phyloP scores from a whole-genome alignment of 116 monocot species.

The Papilionanthe hybrid region DNA sequence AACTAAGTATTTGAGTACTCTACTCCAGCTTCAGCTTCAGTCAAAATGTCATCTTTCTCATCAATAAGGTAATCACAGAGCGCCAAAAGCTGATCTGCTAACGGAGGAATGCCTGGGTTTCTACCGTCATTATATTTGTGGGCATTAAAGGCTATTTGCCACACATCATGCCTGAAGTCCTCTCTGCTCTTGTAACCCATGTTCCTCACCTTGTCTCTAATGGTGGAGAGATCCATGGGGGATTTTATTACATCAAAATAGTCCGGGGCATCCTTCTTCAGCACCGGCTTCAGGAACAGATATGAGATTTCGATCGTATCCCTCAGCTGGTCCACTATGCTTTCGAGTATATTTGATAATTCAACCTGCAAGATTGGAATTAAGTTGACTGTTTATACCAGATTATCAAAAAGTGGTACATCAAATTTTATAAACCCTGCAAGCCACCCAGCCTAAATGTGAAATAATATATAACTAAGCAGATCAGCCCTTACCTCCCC shows the following conservation, averaged over 20 bases:
- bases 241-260: conserved; percentile 53
- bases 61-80: conserved; percentile 70
- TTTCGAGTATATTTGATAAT: conserved; percentile 71
- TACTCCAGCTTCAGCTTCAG: conserved; percentile 69
- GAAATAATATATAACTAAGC: not conserved
- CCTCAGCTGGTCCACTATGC: conserved; percentile 58
- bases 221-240: conserved; percentile 92
- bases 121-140: conserved; percentile 72
- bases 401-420: not conserved
- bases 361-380: conserved; percentile 42
- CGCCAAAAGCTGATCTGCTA: conserved; percentile 91
- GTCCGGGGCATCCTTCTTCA: conserved; percentile 94
- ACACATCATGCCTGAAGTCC: conserved; percentile 87
- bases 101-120: conserved; percentile 80
- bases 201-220: conserved; percentile 77
- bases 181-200: conserved; percentile 82
- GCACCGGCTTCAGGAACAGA: conserved; percentile 82
- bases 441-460: not conserved
- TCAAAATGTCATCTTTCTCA: conserved; percentile 24
- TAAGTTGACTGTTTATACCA: too few species aligned
- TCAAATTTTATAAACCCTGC: not conserved
- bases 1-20: conserved; percentile 1
- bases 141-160: conserved; percentile 84
- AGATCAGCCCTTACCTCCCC: conserved; percentile 53
- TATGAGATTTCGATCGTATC: conserved; percentile 37